phyloP scores from a whole-genome alignment of 2,329 filamentous ascomycete species.

The Beauveria sp. region DNA sequence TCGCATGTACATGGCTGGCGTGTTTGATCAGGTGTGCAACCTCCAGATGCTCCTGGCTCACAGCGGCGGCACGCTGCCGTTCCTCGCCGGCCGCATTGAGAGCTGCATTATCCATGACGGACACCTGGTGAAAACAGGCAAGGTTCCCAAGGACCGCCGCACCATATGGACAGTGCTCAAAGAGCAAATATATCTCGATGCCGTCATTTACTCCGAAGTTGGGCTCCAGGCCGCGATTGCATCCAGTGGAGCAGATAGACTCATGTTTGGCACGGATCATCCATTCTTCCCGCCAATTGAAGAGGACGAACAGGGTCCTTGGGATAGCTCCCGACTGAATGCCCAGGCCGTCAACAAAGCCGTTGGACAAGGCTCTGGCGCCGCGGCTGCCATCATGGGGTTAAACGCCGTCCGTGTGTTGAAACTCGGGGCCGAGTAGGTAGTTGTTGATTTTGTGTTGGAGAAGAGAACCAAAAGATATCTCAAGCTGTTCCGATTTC shows the following conservation, averaged over 20 bases:
- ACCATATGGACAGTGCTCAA: conserved; percentile 49
- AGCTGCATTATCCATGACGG: conserved; percentile 80
- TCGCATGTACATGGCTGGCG: conserved; percentile 77
- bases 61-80: conserved; percentile 81
- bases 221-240: conserved; percentile 64
- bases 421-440: conserved; percentile 20
- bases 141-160: conserved; percentile 38
- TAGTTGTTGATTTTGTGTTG: background rate
- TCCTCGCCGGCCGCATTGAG: conserved; percentile 81
- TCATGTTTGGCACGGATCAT: conserved; percentile 79
- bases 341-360: conserved; percentile 45
- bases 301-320: conserved; percentile 53
- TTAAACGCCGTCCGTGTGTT: conserved; percentile 51
- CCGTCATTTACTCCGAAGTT: conserved; percentile 73
- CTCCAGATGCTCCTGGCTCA: conserved; percentile 77
- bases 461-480: conserved; percentile 3
- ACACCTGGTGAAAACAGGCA: conserved; percentile 59
- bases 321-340: conserved; percentile 58
- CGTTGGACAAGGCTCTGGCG: conserved; percentile 37
- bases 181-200: conserved; percentile 80
- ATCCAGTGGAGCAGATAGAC: conserved; percentile 57
- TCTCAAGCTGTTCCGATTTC: conserved; percentile 17
- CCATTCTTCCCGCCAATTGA: conserved; percentile 76
- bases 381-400: conserved; percentile 49
- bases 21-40: conserved; percentile 67